Percentiles rank a stretch among this genome's conserved stretches.
These are phyloP conservation scores for Clarireedia sp. DNA, from an alignment of 2,329 filamentous ascomycete genomes.

Conservation along the genomic window DNA sequence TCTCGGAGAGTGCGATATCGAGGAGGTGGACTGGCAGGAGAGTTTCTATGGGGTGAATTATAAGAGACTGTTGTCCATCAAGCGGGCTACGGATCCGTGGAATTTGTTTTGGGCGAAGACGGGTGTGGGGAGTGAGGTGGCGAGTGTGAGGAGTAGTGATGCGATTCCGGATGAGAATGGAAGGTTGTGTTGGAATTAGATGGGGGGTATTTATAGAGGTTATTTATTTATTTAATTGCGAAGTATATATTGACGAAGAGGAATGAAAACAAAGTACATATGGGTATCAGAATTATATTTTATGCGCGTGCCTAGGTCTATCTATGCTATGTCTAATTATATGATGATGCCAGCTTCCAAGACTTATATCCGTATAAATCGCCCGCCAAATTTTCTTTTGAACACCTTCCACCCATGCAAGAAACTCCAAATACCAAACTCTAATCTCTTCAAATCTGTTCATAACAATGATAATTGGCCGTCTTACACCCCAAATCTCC, in stretches of 20 bases:
- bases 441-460: neutral
- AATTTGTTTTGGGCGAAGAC: slow-evolving; percentile 16
- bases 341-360: no score
- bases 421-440: no score
- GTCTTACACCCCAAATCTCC: neutral
- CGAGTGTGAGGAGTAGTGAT: slow-evolving; percentile 25
- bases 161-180: slow-evolving; percentile 4
- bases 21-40: slow-evolving; percentile 11
- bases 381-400: no score
- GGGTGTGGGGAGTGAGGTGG: slow-evolving; percentile 26
- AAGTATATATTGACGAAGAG: neutral
- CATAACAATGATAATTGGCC: neutral
- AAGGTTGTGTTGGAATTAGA: slow-evolving; percentile 3
- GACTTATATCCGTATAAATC: no score
- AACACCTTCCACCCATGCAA: no score
- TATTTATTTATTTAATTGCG: neutral
- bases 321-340: no score
- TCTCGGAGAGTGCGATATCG: slow-evolving; percentile 11
- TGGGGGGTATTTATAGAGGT: neutral
- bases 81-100: slow-evolving; percentile 13
- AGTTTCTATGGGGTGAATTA: slow-evolving; percentile 34
- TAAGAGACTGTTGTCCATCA: slow-evolving; percentile 12
- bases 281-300: neutral
- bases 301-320: neutral
- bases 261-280: neutral